Base-by-base conservation (phyloP, 2,329 filamentous ascomycete species). In the Pochonia chlamydosporia region DNA sequence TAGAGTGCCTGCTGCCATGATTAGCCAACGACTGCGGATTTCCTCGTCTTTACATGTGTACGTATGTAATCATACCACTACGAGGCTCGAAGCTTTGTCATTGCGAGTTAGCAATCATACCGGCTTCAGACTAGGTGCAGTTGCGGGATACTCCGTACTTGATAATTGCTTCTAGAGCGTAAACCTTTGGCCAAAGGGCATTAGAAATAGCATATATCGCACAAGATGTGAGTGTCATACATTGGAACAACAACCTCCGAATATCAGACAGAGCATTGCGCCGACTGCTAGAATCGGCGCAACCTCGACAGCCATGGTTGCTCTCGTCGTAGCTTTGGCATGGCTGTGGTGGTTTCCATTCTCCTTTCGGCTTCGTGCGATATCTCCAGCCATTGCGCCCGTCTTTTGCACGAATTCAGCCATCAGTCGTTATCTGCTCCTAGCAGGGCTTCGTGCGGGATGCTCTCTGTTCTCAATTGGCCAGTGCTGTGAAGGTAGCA, bases 171-270 rank as follows among this genome's bases (percentile, higher is more conserved):
- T 99, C 93, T 48, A 99, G 76, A 35, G 92, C 89, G 69, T 95
- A 97, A n/a, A 96, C 89, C 84, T 95, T 63, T 58, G 61, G 56
- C 52, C 57, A 57, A 43, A n/a, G 11, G 6, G 11, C 6, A 21
- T 48, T 35, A 44, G 28, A 11, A 16, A 20, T 21, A 26, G 7
- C 3, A 18, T 30, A 35, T 39, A 21, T 13, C 10, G 31, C 25
- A 24, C 33, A 42, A 40, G 21, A 26, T 26, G 20, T 25, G 20
- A 25, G 21, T 46, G 9, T 46, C 82, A 68, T 72, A 91, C 91
- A 76, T 96, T 96, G 30, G 89, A 89, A 70, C 91, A 96, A 63
- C 90, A 96, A 25, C 93, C 93, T 44, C 93, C 93, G 66, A 99
- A 96, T 50, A 99, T 97, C 55, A 97, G 78, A 44, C 76, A 77